phyloP scores from a whole-genome alignment of 208 protist genomes.

The Trypanosoma mega region DNA sequence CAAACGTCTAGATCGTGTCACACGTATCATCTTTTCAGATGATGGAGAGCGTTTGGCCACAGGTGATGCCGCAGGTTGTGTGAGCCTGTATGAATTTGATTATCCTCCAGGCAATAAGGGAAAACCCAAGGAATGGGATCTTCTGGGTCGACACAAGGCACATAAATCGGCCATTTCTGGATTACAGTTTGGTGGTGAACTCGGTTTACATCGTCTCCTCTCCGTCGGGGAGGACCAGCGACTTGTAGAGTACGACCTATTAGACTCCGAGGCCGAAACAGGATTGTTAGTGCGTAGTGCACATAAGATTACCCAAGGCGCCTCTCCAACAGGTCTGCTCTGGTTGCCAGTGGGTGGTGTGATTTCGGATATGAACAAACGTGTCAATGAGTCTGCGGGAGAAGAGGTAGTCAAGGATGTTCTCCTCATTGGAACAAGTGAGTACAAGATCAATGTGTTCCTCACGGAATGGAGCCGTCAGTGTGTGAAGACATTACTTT shows the following conservation, averaged over 20 bases:
- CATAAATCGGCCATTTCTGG: constrained; percentile 88
- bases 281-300: constrained; percentile 83
- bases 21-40: constrained; percentile 79
- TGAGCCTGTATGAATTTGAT: constrained; percentile 89
- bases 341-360: constrained; percentile 57
- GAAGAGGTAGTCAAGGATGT: constrained; percentile 37
- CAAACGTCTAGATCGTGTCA: constrained; percentile 66
- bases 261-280: constrained; percentile 75
- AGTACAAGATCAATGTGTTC: constrained; percentile 90
- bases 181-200: constrained; percentile 78
- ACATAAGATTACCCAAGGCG: constrained; percentile 90
- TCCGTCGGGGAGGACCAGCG: constrained; percentile 93
- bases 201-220: constrained; percentile 66
- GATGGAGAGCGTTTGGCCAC: constrained; percentile 82
- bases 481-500: constrained; percentile 87
- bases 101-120: constrained; percentile 40
- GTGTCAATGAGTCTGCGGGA: not conserved
- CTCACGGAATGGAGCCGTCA: constrained; percentile 83
- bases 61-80: constrained; percentile 70
- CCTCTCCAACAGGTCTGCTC: constrained; percentile 87
- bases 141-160: constrained; percentile 90
- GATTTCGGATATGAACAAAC: constrained; percentile 27
- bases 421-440: constrained; percentile 84
- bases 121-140: constrained; percentile 88
- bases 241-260: constrained; percentile 94